Base-by-base conservation (phyloP, 805 yeast species). In the Ogataea pilisensis region DNA sequence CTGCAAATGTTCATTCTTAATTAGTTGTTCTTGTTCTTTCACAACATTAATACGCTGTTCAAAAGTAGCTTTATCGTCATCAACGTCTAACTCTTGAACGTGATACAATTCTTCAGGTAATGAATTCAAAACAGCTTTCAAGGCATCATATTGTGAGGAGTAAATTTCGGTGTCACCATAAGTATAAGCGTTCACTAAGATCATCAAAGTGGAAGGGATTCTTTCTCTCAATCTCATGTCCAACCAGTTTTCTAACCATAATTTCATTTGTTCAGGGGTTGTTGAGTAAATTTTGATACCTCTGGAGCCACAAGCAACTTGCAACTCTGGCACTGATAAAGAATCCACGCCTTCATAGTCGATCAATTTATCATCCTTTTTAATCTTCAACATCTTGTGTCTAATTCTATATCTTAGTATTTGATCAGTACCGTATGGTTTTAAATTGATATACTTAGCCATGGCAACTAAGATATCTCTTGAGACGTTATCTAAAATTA, bases 81-180 rank as follows among this genome's bases (percentile, higher is more conserved):
- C 79, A 49, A 90, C 86, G 59, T 88, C 91, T 48, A 88, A 79
- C 66, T 88, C 95, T 53, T 95, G 93, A 60, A 88, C 96, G 63
- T 91, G 96, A 66, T 86, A 91, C 50, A 91, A 82, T 68, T 91
- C 97, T 56, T 88, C 95, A 13, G 99, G 99, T 58, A 91, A 78
- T 11, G 96, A 85, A 43, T 85, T 77, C 55, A 91, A 72, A 8
- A 91, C 97, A 17, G 95, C 89, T 57, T 83, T 77, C 45, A 91
- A 71, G 2, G 96, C 95, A 53, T 90, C 96, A 62, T 86, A 88
- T 40, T 57, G 61, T 13, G 60, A 46, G n/a, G 46, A 37, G 52
- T 85, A 78, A 11, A 80, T 71, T 54, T 78, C 82, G 25, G 82
- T 72, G 34, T 74, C 73, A 41, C 88, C 88, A 61, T 90, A 91